Conservation (phyloP, 2,329 filamentous ascomycete genomes). For the Stemphylium lycopersici region DNA sequence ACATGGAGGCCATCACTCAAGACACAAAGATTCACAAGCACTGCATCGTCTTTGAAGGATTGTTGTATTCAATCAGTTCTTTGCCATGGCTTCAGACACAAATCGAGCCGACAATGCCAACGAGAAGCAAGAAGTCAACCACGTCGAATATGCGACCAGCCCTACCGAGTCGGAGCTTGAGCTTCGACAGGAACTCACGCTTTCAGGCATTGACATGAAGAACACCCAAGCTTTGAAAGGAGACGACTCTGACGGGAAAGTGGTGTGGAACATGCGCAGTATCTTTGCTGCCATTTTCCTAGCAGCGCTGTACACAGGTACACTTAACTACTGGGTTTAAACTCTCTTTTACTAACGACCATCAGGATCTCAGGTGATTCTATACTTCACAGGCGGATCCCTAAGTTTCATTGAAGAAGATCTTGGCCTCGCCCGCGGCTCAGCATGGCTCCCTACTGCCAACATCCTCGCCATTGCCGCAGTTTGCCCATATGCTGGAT, state of each 20-base stretch:
- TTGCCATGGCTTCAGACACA: constrained; percentile 1
- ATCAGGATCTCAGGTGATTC: constrained; percentile 42
- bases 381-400: constrained; percentile 44
- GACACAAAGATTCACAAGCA: background rate
- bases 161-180: constrained; percentile 29
- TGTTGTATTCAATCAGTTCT: background rate
- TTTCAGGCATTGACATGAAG: constrained; percentile 43
- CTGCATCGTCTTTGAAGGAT: too few relatives aligned
- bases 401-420: constrained; percentile 40
- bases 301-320: constrained; percentile 47
- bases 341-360: background rate
- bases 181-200: constrained; percentile 31
- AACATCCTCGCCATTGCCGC: too few relatives aligned
- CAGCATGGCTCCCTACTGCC: too few relatives aligned
- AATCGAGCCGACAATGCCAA: constrained; percentile 18
- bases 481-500: too few relatives aligned
- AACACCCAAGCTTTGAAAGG: constrained; percentile 47
- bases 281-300: constrained; percentile 47
- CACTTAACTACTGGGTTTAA: too few relatives aligned
- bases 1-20: background rate
- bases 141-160: constrained; percentile 33
- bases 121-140: constrained; percentile 33
- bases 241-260: constrained; percentile 50
- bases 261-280: constrained; percentile 44
- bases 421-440: constrained; percentile 20